These are phyloP conservation scores for Mimosa pudica DNA, from an alignment of 306 rosid genomes.

Conservation along the genomic window DNA sequence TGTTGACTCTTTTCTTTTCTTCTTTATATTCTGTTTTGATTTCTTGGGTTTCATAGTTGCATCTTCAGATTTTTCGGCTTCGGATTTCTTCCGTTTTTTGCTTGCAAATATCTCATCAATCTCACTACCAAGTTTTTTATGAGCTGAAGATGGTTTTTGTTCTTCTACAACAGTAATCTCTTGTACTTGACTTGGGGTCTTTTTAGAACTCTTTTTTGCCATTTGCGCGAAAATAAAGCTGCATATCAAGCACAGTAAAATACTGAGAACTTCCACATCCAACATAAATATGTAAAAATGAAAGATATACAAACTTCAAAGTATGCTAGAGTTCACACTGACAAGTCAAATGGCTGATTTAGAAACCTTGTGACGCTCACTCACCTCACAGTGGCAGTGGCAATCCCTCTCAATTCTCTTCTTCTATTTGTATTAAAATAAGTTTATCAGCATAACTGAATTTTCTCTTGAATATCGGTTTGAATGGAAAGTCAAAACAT, in stretches of 20 bases:
- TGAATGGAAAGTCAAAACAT: not conserved
- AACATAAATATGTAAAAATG: not conserved
- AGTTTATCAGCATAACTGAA: not conserved
- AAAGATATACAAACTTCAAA: not conserved
- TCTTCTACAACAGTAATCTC: conserved; percentile 39
- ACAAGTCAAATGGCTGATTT: not conserved
- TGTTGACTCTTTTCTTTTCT: conserved; percentile 27
- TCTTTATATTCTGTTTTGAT: conserved; percentile 45
- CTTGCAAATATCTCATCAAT: conserved; percentile 76
- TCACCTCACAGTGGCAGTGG: not conserved
- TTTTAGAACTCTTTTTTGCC: conserved; percentile 39
- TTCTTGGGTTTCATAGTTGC: conserved; percentile 34
- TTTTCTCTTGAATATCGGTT: not conserved
- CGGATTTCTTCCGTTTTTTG: conserved; percentile 60
- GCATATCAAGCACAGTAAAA: conserved; percentile 25
- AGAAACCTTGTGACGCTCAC: not conserved
- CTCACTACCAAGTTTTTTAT: conserved; percentile 47
- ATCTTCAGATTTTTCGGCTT: conserved; percentile 24
- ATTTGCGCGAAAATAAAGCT: conserved; percentile 38
- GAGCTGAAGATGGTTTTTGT: conserved; percentile 38
- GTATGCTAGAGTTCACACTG: not conserved
- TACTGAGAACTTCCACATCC: not conserved
- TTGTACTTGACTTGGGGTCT: conserved; percentile 24
- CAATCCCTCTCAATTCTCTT: not conserved
- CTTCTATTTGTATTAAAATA: not conserved